Base-by-base conservation (phyloP, 495 filamentous ascomycete genomes). In the Neurospora discreta region DNA sequence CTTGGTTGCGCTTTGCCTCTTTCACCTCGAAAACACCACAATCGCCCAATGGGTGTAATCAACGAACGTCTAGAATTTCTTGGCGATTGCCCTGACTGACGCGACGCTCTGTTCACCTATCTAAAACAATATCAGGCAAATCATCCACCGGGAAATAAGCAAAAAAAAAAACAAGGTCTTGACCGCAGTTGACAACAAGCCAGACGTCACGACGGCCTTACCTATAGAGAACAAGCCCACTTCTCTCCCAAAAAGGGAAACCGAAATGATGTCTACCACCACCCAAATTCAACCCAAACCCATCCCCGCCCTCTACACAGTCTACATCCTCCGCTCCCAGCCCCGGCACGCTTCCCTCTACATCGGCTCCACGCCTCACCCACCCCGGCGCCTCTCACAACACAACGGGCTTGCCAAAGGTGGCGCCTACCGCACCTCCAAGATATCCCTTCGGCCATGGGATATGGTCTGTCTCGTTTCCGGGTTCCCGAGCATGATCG, bases 321-420 rank as follows among this genome's bases (percentile, higher is more conserved):
- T 87, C 79, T 99, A 99, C 81, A 89, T 98, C 11, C 87, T 99
- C 20, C 91, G 94, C 23, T 97, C 95, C 0, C 92, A 89, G 2
- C 84, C 91, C 3, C 83, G 85, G 26, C 87, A 85, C 71, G 78
- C 82, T 65, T 87, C 85, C 26, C 83, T 92, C 40, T 99, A 99
- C 79, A 89, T 99, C 43, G 96, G 96, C 52, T 95, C 92, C 10
- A 99, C 95, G 0, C 94, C 95, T 1, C 88, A 97, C 78, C 96
- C 95, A 18, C 84, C 83, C 8, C 85, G 95, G 52, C 91, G 95
- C 1, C 85, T 98, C 10, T 85, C 86, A 33, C 95, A 99, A 78
- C 95, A 99, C 80, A 99, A 99, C 81, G 95, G 95, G 33, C 75
- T 85, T 18, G 80, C 84, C 11, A 90, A 87, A 75, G 95, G 95